These are phyloP conservation scores for Passiflora organensis DNA, from an alignment of 345 rosid genomes.

Conservation along the genomic window DNA sequence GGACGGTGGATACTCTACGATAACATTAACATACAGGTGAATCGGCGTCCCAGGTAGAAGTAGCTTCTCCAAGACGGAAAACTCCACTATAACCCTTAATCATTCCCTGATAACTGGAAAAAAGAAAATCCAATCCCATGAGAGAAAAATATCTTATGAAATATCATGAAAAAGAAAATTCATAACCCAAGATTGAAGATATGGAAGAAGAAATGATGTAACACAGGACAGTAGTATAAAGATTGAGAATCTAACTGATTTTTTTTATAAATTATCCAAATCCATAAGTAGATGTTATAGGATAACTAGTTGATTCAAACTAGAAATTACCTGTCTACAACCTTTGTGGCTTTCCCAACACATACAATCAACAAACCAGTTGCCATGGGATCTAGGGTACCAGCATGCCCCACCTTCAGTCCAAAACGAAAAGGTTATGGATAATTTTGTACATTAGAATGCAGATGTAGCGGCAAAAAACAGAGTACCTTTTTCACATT, in stretches of 20 bases:
- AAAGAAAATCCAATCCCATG: conserved; percentile 11
- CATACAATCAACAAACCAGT: conserved; percentile 90
- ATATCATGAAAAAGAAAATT: neutral
- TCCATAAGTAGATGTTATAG: conserved; percentile 1
- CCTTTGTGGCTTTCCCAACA: conserved; percentile 85
- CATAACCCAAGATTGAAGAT: neutral
- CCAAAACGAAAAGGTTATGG: conserved; percentile 9
- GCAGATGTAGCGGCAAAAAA: neutral
- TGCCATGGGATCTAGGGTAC: conserved; percentile 99
- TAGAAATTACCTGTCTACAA: conserved; percentile 65
- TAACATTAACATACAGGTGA: conserved; percentile 78
- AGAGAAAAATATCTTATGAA: conserved; percentile 4
- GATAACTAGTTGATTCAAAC: conserved; percentile 3
- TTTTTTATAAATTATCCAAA: neutral
- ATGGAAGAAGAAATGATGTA: neutral
- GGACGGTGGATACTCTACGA: too few species aligned
- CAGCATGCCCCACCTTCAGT: conserved; percentile 91
- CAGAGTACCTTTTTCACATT: conserved; percentile 77
- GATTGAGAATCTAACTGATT: conserved; percentile 3
- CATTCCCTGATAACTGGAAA: conserved; percentile 85
- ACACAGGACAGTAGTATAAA: neutral
- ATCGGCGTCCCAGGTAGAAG: conserved; percentile 96
- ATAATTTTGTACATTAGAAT: neutral
- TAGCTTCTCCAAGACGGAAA: conserved; percentile 95
- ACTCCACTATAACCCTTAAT: conserved; percentile 86